Evolutionary conservation across 768 basidiomycete species (phyloP).

Genomic region (Serendipita sp.): DNA sequence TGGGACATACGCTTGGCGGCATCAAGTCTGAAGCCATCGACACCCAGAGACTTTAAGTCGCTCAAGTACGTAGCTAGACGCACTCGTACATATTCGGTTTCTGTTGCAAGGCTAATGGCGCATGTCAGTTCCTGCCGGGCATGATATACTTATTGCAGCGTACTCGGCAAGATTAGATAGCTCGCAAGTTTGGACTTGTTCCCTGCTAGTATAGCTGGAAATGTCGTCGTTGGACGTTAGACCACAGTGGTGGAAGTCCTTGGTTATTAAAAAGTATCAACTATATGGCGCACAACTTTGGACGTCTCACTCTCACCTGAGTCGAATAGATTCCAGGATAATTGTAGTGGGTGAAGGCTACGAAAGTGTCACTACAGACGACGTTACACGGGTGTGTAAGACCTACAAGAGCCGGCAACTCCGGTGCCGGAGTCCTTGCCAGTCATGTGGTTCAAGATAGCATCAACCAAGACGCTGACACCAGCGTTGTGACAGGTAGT

Average conservation of each 20-base stretch:
- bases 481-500: constrained; percentile 35
- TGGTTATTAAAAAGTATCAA: constrained; percentile 7
- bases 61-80: constrained; percentile 41
- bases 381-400: background rate
- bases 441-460: constrained; percentile 17
- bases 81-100: constrained; percentile 41
- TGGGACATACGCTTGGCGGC: constrained; percentile 26
- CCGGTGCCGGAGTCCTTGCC: constrained; percentile 13
- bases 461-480: constrained; percentile 39
- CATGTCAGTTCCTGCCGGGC: background rate
- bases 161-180: constrained; percentile 38
- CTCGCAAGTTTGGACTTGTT: constrained; percentile 40
- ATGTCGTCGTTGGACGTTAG: constrained; percentile 37
- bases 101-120: constrained; percentile 22
- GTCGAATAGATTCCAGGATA: background rate
- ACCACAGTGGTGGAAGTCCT: constrained; percentile 53
- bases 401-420: constrained; percentile 12
- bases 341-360: constrained; percentile 9
- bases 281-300: background rate
- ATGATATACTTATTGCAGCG: constrained; percentile 9
- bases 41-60: constrained; percentile 44
- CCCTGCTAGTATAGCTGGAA: constrained; percentile 34
- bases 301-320: background rate
- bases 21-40: constrained; percentile 38
- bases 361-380: background rate